Conservation (phyloP, 768 basidiomycete genomes). For the Plicaturopsis crispa region DNA sequence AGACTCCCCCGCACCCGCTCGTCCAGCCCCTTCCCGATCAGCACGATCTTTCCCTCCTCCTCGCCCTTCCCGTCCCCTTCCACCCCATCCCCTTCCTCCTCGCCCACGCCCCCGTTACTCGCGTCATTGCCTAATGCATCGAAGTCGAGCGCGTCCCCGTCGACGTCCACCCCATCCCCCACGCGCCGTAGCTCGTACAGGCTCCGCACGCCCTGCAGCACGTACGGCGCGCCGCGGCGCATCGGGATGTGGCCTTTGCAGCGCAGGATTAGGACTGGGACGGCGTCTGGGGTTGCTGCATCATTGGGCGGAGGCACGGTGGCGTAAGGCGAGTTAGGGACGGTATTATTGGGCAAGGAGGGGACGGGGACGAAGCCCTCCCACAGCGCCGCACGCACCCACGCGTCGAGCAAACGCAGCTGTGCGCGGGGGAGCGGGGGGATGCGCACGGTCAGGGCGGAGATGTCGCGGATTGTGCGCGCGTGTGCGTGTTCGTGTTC, state of each 20-base stretch:
- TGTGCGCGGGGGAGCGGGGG: constrained; percentile 46
- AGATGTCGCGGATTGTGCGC: constrained; percentile 75
- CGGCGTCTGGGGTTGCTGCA: no score
- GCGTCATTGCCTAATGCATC: no score
- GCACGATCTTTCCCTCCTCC: constrained; percentile 70
- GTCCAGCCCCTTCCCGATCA: constrained; percentile 79
- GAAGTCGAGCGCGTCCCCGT: no score
- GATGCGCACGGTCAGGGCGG: constrained; percentile 66
- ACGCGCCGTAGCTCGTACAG: constrained; percentile 74
- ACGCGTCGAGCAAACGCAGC: constrained; percentile 57
- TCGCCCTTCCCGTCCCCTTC: constrained; percentile 74
- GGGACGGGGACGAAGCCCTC: constrained; percentile 48
- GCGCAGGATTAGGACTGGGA: constrained; percentile 42
- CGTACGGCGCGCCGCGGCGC: constrained; percentile 47
- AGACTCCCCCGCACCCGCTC: constrained; percentile 49
- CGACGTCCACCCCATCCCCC: constrained; percentile 27
- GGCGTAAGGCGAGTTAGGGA: no score
- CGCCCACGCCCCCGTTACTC: constrained; percentile 34
- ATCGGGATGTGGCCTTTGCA: constrained; percentile 79
- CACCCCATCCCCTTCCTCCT: constrained; percentile 35
- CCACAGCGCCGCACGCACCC: constrained; percentile 83
- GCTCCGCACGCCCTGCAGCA: constrained; percentile 88
- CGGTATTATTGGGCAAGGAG: no score
- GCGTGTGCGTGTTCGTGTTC: constrained; percentile 19
- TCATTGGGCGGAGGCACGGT: no score